Conservation (phyloP, 106 monocot genomes). For the Hemerocallis citrina region DNA sequence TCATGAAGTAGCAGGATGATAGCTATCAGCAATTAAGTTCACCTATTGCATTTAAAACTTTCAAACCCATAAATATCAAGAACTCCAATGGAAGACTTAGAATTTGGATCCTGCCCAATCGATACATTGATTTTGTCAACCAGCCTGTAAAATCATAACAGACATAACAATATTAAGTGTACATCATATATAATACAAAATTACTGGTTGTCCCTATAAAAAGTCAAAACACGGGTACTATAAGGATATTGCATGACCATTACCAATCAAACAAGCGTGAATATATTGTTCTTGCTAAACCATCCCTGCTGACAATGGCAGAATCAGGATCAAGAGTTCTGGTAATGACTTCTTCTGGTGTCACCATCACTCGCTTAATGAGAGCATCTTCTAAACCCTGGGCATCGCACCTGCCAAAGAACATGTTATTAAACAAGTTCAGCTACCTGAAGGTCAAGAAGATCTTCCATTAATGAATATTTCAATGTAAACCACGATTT, state of each 20-base stretch:
- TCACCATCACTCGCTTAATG: slow-evolving; percentile 73
- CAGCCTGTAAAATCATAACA: slow-evolving; percentile 41
- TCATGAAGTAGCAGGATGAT: neutral
- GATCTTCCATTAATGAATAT: neutral
- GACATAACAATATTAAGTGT: neutral
- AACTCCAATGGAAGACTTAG: slow-evolving; percentile 83
- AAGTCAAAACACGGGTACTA: neutral
- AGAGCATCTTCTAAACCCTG: slow-evolving; percentile 69
- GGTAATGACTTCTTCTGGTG: slow-evolving; percentile 81
- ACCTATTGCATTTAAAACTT: slow-evolving; percentile 93
- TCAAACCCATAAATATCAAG: slow-evolving; percentile 99
- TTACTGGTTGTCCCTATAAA: neutral
- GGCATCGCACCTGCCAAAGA: slow-evolving; percentile 64
- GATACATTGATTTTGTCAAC: slow-evolving; percentile 86
- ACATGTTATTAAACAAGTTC: neutral
- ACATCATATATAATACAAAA: neutral
- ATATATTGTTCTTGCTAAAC: slow-evolving; percentile 80
- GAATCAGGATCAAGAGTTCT: slow-evolving; percentile 76
- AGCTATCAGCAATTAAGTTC: slow-evolving; percentile 7
- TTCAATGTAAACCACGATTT: neutral
- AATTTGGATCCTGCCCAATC: slow-evolving; percentile 91
- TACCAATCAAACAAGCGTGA: slow-evolving; percentile 96
- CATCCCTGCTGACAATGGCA: slow-evolving; percentile 84
- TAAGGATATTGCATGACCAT: slow-evolving; percentile 3
- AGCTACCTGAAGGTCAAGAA: neutral